A percentile compares a stretch with the other conserved stretches of the same genome.
Evolutionary conservation across 352 stramenopile species (phyloP).

Genomic region (Phytophthora pistaciae): DNA sequence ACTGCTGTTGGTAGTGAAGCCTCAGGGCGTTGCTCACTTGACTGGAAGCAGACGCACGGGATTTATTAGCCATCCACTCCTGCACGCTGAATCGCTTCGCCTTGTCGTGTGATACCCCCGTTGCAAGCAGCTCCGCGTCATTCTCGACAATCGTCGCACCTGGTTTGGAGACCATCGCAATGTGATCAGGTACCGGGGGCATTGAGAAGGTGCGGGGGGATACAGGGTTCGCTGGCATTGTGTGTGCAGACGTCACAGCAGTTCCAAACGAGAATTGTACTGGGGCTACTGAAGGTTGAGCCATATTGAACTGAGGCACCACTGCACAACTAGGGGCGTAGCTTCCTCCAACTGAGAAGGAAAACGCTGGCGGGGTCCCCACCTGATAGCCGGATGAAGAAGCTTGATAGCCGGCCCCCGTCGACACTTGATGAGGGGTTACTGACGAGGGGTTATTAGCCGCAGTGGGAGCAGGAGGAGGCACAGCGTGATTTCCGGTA

Average conservation of each 20-base stretch:
- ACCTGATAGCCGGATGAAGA: not conserved
- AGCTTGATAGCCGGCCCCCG: slow-evolving; percentile 12
- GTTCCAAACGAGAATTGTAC: slow-evolving; percentile 32
- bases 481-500: not conserved
- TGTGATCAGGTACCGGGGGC: slow-evolving; percentile 15
- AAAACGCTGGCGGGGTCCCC: slow-evolving; percentile 10
- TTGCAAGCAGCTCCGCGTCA: slow-evolving; percentile 58
- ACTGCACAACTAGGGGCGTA: not conserved
- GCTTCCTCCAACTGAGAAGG: slow-evolving; percentile 23
- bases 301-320: not conserved
- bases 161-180: slow-evolving; percentile 17
- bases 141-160: slow-evolving; percentile 42
- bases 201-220: slow-evolving; percentile 18
- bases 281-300: slow-evolving; percentile 8
- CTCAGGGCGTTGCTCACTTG: slow-evolving; percentile 33
- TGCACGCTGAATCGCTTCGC: slow-evolving; percentile 71
- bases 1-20: slow-evolving; percentile 32
- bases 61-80: slow-evolving; percentile 80
- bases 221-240: slow-evolving; percentile 1
- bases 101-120: slow-evolving; percentile 78
- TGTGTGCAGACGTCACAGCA: slow-evolving; percentile 5
- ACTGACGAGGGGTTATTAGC: slow-evolving; percentile 1
- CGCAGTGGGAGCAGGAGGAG: slow-evolving; percentile 7
- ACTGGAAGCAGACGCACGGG: slow-evolving; percentile 36
- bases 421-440: not conserved